These are phyloP conservation scores for Debaryomyces robertsiae DNA, from an alignment of 1,139 yeast genomes.

Conservation along the genomic window DNA sequence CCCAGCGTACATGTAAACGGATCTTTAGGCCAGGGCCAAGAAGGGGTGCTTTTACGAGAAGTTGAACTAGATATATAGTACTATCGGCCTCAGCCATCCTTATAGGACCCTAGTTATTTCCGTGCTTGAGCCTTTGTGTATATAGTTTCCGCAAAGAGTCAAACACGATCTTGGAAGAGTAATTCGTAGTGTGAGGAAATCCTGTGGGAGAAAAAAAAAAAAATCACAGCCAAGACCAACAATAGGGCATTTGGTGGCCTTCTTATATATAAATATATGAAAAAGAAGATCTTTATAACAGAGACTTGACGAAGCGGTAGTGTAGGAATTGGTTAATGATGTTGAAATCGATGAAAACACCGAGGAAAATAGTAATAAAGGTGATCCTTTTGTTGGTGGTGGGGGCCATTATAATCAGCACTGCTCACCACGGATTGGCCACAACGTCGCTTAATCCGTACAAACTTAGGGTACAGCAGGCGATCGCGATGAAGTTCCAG, in stretches of 20 bases:
- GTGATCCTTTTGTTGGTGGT: slow-evolving; percentile 6
- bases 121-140: too few relatives aligned
- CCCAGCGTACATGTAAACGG: slow-evolving; percentile 57
- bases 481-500: slow-evolving; percentile 22
- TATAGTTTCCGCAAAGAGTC: too few relatives aligned
- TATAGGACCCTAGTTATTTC: not conserved
- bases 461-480: slow-evolving; percentile 13
- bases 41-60: slow-evolving; percentile 63
- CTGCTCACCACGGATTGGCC: slow-evolving; percentile 5
- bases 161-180: not conserved
- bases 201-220: slow-evolving; percentile 3
- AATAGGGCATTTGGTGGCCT: too few relatives aligned
- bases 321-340: not conserved
- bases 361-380: slow-evolving; percentile 3
- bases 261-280: not conserved
- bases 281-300: not conserved
- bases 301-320: not conserved
- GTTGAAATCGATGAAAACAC: slow-evolving; percentile 5
- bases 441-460: slow-evolving; percentile 18
- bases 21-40: slow-evolving; percentile 59
- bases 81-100: not conserved
- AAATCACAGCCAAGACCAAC: slow-evolving; percentile 2
- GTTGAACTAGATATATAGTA: slow-evolving; percentile 40
- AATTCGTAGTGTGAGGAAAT: slow-evolving; percentile 5
- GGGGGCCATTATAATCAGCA: not conserved